Base-by-base conservation (phyloP, 768 basidiomycete genomes). In the Lentinula edodes region DNA sequence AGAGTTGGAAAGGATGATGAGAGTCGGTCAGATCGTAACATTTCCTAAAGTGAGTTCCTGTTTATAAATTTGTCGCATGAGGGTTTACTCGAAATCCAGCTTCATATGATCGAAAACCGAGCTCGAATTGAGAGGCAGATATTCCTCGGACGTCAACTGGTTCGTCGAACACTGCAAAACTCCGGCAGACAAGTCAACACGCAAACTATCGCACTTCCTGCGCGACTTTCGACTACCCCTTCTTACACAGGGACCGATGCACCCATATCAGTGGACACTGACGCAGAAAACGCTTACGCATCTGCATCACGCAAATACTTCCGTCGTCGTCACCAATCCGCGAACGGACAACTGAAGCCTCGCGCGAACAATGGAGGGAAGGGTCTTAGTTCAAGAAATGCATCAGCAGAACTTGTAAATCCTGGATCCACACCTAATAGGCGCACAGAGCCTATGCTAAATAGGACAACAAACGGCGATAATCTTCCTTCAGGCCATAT, bases 41-140 rank as follows among this genome's bases (percentile, higher is more conserved):
- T 99, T 94, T 94, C 96, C 97, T 0, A 98, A 96, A 78, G 91
- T 96, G 65, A 61, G 76, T 55, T 28, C 43, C 10, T 28, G 10
- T 23, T 7, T 41, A n/a, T 20, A 0, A 5, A n/a, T 58, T 42
- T 53, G 62, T 58, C 52, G 23, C 61, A 16, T 6, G n/a, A 23
- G n/a, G 32, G 9, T 7, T 54, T 8, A 48, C 53, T 43, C 38
- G 7, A 4, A 20, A 45, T 38, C 35, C 66, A 95, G 94, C 75
- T 97, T 13, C 93, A 93, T 67, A 98, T 98, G 84, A 91, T 98
- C 62, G 86, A 89, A 69, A 98, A 98, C 71, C 83, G 96, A n/a
- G 81, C 85, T 65, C 83, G 84, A 8, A 78, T 93, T n/a, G 89
- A 97, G 73, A 87, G 86, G 59, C 88, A 93, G 66, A 91, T 97